A percentile compares a stretch with the other conserved stretches of the same genome.
Evolutionary conservation across 1,139 yeast genomes (phyloP).

Genomic region (Nakaseomyces nivariensis): DNA sequence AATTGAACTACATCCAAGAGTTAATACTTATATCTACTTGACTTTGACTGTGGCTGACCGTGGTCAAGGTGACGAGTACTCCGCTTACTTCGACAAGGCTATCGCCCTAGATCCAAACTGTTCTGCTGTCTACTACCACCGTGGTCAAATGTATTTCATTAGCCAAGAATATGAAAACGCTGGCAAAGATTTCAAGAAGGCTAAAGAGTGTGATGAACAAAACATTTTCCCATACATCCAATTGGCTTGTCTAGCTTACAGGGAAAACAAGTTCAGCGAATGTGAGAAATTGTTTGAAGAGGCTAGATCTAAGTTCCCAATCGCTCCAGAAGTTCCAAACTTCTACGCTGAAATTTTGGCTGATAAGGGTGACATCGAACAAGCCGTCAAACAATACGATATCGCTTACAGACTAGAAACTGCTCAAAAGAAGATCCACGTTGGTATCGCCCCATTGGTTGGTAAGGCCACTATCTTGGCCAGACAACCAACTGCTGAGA

Average conservation of each 20-base stretch:
- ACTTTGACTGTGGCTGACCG: slow-evolving; percentile 77
- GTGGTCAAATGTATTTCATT: slow-evolving; percentile 80
- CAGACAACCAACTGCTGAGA: slow-evolving; percentile 34
- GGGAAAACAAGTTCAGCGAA: slow-evolving; percentile 51
- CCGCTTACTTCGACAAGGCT: slow-evolving; percentile 50
- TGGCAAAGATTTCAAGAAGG: slow-evolving; percentile 59
- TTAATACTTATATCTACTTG: slow-evolving; percentile 71
- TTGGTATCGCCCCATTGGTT: slow-evolving; percentile 80
- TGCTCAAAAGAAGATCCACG: slow-evolving; percentile 37
- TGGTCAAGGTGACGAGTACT: slow-evolving; percentile 54
- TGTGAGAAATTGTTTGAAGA: slow-evolving; percentile 61
- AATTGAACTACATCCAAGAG: slow-evolving; percentile 57
- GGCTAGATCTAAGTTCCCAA: slow-evolving; percentile 68
- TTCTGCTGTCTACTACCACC: slow-evolving; percentile 82
- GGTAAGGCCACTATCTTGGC: slow-evolving; percentile 73
- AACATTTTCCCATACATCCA: slow-evolving; percentile 82
- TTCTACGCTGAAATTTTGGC: slow-evolving; percentile 88
- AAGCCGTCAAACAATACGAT: slow-evolving; percentile 76
- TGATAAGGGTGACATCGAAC: slow-evolving; percentile 61
- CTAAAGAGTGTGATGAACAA: slow-evolving; percentile 58
- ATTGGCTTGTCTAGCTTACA: slow-evolving; percentile 82
- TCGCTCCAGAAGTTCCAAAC: slow-evolving; percentile 81
- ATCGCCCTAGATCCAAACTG: slow-evolving; percentile 54
- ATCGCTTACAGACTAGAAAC: slow-evolving; percentile 71
- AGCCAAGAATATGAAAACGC: slow-evolving; percentile 68